phyloP scores from a whole-genome alignment of 148 eudicot genomes.

The Talinum fruticosum region DNA sequence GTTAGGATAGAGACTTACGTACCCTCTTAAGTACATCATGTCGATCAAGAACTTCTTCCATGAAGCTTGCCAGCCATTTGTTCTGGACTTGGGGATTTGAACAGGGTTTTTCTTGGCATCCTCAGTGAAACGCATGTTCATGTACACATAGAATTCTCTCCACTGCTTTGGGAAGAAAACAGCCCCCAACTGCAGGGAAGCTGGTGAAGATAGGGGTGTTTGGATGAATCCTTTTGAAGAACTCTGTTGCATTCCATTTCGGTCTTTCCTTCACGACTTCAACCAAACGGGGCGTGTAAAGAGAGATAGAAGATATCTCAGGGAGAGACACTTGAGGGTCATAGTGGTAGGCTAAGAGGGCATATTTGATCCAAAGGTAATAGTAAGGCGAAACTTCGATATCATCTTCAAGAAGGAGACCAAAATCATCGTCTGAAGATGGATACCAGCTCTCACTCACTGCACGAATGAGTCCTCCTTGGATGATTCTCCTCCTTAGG shows the following conservation, averaged over 20 bases:
- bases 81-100: slow-evolving; percentile 87
- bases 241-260: slow-evolving; percentile 83
- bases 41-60: slow-evolving; percentile 97
- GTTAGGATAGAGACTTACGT: slow-evolving; percentile 82
- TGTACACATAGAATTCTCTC: slow-evolving; percentile 95
- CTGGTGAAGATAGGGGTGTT: slow-evolving; percentile 93
- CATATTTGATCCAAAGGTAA: slow-evolving; percentile 90
- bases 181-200: slow-evolving; percentile 93
- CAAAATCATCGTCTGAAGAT: slow-evolving; percentile 75
- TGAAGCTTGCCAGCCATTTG: slow-evolving; percentile 97
- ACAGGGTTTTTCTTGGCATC: slow-evolving; percentile 89
- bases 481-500: slow-evolving; percentile 75
- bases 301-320: slow-evolving; percentile 76
- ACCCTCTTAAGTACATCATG: slow-evolving; percentile 94
- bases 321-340: slow-evolving; percentile 91
- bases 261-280: slow-evolving; percentile 95
- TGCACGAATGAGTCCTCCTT: slow-evolving; percentile 91
- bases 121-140: slow-evolving; percentile 96
- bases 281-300: slow-evolving; percentile 87
- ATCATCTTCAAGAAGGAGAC: slow-evolving; percentile 82
- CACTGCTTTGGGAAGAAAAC: slow-evolving; percentile 96
- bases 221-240: slow-evolving; percentile 74
- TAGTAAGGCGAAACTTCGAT: slow-evolving; percentile 93
- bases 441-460: slow-evolving; percentile 99
- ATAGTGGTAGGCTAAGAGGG: slow-evolving; percentile 73